These are phyloP conservation scores for Cornus florida DNA, from an alignment of 148 eudicot genomes.

Conservation along the genomic window DNA sequence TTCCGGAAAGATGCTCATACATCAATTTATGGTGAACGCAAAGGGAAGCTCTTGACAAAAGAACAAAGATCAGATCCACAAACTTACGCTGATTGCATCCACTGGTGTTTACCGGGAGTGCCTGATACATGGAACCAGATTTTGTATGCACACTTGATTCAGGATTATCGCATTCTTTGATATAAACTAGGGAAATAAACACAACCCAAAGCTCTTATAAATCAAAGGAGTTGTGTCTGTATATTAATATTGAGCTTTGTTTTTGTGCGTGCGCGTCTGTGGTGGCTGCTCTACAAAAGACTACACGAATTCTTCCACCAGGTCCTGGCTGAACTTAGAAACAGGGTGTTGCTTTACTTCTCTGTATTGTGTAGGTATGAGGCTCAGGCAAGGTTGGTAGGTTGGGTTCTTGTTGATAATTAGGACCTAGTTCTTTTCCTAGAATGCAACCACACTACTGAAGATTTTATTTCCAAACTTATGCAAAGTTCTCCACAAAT, in stretches of 20 bases:
- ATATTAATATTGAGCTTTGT: no score
- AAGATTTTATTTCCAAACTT: no score
- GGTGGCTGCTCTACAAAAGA: not conserved
- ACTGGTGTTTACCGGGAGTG: slow-evolving; percentile 96
- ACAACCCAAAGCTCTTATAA: slow-evolving; percentile 6
- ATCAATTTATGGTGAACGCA: slow-evolving; percentile 68
- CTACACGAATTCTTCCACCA: no score
- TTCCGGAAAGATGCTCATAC: slow-evolving; percentile 88
- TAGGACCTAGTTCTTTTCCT: no score
- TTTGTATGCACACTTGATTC: slow-evolving; percentile 64
- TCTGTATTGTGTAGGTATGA: not conserved
- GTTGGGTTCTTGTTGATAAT: not conserved
- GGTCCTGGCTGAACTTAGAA: not conserved
- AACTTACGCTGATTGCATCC: slow-evolving; percentile 84
- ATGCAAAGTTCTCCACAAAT: no score
- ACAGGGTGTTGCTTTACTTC: not conserved
- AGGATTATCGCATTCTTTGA: slow-evolving; percentile 36
- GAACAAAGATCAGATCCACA: slow-evolving; percentile 78
- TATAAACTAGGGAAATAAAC: slow-evolving; percentile 1
- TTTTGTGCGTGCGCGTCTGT: no score
- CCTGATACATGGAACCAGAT: slow-evolving; percentile 97
- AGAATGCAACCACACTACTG: no score
- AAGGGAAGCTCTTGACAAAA: slow-evolving; percentile 72
- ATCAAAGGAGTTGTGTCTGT: not conserved
- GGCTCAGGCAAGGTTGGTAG: not conserved